Evolutionary conservation across 2,329 filamentous ascomycete genomes (phyloP), one percentile per base, ranked within the genome.

Genomic region (Cyclaneusma minus): DNA sequence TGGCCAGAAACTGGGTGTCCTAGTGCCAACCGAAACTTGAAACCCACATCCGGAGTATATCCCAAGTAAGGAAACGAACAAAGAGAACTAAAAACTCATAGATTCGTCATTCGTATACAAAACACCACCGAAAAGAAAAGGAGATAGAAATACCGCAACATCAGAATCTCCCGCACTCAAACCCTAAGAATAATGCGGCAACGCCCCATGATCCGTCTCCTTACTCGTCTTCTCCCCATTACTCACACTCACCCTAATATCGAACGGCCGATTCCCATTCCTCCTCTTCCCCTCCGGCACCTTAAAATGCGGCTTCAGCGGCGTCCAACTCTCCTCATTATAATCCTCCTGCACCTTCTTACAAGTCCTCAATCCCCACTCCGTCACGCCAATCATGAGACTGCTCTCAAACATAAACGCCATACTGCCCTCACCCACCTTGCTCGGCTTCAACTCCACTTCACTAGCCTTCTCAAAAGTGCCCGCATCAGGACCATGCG

Each of bases 351-450:
- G 75, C 21, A 79, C 65, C 50, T 79, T 80, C 41, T 61, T 52
- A 44, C 73, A 79, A 28, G 61, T 66, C 48, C 69, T 75, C 34
- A 80, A 47, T 2, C 72, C 75, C 74, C 74, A 81, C 35, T 78
- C 72, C 3, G 74, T 78, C 13, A 79, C 73, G 3, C 74, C 74
- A 14, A 79, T 64, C 71, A 79, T 78, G 27, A 76, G 48, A 36
- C 58, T 65, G 40, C 65, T 62, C 49, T 72, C 68, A 53, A 72
- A 70, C 67, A 72, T 72, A 31, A 73, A 72, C 1, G 67, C 68
- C 51, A 75, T 60, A 32, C 66, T 69, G 2, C 62, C 66, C 35
- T 66, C 54, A n/a, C 63, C 58, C 22, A 68, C 57, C 40, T 69
- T 71, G 29, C 49, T 45, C 3, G 67, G 67, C 35, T 60, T 60